A percentile compares a stretch with the other conserved stretches of the same genome.
phyloP scores from a whole-genome alignment of 2,329 filamentous ascomycete genomes.

The Cyphellophora europaea region DNA sequence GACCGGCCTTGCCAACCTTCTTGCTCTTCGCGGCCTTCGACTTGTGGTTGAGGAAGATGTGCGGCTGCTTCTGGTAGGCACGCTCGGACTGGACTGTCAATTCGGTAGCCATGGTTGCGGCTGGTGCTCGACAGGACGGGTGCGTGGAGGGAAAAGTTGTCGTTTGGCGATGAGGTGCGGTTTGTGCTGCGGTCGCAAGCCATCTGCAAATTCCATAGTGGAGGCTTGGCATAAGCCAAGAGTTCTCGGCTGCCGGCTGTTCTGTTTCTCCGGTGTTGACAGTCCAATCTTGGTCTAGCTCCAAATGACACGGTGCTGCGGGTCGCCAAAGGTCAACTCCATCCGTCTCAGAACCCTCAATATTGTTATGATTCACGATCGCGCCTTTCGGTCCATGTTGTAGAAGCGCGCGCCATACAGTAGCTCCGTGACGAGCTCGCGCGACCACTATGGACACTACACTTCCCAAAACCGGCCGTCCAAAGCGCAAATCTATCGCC shows the following conservation, averaged over 20 bases:
- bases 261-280: too few species aligned
- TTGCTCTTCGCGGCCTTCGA: constrained; percentile 71
- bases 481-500: constrained; percentile 59
- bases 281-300: too few species aligned
- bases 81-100: constrained; percentile 99
- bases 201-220: too few species aligned
- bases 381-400: constrained; percentile 1
- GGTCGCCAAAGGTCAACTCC: too few species aligned
- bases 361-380: too few species aligned
- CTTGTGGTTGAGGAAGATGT: constrained; percentile 99
- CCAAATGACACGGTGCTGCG: too few species aligned
- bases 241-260: too few species aligned
- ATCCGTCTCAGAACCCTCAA: too few species aligned
- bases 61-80: constrained; percentile 99
- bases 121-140: constrained; percentile 17
- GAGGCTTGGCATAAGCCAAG: too few species aligned
- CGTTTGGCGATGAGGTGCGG: constrained; percentile 8
- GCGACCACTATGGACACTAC: constrained; percentile 11
- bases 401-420: background rate
- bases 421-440: too few species aligned
- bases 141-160: constrained; percentile 22
- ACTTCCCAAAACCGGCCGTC: constrained; percentile 3
- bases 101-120: constrained; percentile 86
- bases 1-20: constrained; percentile 79
- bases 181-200: too few species aligned